Percentiles rank a stretch among this genome's conserved stretches.
Evolutionary conservation across 1,284 basidiomycete species (phyloP).

Genomic region (Malassezia psittaci): DNA sequence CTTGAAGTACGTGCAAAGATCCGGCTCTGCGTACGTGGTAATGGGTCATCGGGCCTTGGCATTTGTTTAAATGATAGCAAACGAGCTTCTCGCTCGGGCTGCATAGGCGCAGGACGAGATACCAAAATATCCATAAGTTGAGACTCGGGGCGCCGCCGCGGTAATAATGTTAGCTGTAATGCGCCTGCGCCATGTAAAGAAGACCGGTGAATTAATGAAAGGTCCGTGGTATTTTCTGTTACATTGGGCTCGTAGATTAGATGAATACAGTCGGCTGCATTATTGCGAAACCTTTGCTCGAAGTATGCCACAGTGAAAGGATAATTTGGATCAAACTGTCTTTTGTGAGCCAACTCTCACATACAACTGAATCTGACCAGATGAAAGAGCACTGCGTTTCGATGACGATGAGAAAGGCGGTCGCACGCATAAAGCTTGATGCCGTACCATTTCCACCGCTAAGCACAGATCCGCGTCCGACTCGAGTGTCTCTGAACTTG

Average conservation of each 20-base stretch:
- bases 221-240: not conserved
- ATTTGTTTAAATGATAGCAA: not conserved
- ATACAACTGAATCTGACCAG: not conserved
- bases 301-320: conserved; percentile 37
- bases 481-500: conserved; percentile 2
- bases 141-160: not conserved
- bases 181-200: conserved; percentile 6
- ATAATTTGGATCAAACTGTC: conserved; percentile 25
- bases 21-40: conserved; percentile 23
- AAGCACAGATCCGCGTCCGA: conserved; percentile 39
- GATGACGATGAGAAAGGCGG: not conserved
- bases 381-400: not conserved
- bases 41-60: conserved; percentile 31
- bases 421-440: conserved; percentile 26
- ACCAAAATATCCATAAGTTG: too few species aligned
- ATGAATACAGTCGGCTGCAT: not conserved
- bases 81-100: too few species aligned
- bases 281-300: conserved; percentile 28
- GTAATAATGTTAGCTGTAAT: conserved; percentile 23
- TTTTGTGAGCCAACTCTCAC: not conserved
- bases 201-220: not conserved
- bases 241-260: conserved; percentile 11
- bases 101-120: too few species aligned
- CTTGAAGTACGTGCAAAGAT: not conserved
- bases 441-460: conserved; percentile 42